Evolutionary conservation across 805 yeast genomes (phyloP).

Genomic region (Yamadazyma endophytica): DNA sequence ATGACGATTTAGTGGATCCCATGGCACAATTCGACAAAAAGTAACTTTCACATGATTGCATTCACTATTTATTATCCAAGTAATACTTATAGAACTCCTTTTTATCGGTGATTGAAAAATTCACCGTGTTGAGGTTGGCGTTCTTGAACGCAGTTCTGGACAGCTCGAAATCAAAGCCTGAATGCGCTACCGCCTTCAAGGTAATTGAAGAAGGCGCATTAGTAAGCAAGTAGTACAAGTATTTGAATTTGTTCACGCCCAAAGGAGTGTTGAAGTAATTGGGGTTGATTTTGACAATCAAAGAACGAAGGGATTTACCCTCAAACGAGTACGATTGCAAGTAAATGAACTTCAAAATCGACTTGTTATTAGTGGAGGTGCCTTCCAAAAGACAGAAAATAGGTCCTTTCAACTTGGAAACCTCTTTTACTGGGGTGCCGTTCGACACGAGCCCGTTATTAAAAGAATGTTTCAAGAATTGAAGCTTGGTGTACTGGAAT

Average conservation of each 20-base stretch:
- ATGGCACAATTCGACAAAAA: constrained; percentile 18
- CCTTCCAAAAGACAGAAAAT: constrained; percentile 63
- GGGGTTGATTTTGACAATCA: constrained; percentile 38
- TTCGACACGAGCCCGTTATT: constrained; percentile 4
- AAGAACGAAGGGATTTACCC: constrained; percentile 25
- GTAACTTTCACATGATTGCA: no score
- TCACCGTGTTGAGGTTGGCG: constrained; percentile 28
- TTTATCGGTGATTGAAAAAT: constrained; percentile 27
- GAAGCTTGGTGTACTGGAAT: constrained; percentile 19
- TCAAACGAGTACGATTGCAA: constrained; percentile 15
- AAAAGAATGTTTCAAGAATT: constrained; percentile 23
- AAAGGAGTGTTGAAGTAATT: constrained; percentile 31
- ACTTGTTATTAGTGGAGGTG: constrained; percentile 79
- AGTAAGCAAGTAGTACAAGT: neutral
- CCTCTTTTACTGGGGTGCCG: constrained; percentile 13
- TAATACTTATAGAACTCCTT: constrained; percentile 23
- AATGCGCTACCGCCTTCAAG: constrained; percentile 23
- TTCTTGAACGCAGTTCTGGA: constrained; percentile 26
- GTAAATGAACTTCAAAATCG: constrained; percentile 55
- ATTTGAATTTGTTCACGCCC: constrained; percentile 14
- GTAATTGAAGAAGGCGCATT: constrained; percentile 16
- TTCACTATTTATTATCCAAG: constrained; percentile 11
- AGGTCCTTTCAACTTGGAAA: constrained; percentile 25
- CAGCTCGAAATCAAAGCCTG: constrained; percentile 12
- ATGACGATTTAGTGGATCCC: constrained; percentile 35